A percentile compares a stretch with the other conserved stretches of the same genome.
Evolutionary conservation across 1,139 yeast genomes (phyloP).

Genomic region (Magnusiomyces suaveolens): DNA sequence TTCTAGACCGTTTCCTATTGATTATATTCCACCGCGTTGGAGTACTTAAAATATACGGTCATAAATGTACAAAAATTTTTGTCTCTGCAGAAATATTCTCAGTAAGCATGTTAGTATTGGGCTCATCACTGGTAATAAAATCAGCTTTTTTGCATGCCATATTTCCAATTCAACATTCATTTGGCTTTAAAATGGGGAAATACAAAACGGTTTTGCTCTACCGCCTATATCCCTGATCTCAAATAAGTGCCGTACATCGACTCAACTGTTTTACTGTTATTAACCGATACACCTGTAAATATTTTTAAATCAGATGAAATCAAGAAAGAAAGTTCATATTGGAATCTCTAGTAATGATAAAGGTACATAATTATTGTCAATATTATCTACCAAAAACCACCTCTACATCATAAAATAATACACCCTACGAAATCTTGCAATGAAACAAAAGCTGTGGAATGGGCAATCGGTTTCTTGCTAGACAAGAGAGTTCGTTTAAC

Average conservation of each 20-base stretch:
- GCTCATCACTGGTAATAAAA: constrained; percentile 27
- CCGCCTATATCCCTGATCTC: constrained; percentile 43
- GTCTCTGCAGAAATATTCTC: constrained; percentile 54
- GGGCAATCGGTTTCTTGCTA: too few relatives aligned
- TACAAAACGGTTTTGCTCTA: constrained; percentile 41
- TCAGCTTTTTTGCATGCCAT: constrained; percentile 49
- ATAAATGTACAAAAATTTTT: constrained; percentile 42
- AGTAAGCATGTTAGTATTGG: constrained; percentile 43
- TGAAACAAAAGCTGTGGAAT: too few relatives aligned
- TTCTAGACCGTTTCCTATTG: constrained; percentile 71
- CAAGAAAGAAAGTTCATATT: too few relatives aligned
- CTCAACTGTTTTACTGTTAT: constrained; percentile 62
- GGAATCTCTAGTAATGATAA: too few relatives aligned
- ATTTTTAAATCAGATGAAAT: too few relatives aligned
- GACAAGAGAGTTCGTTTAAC: too few relatives aligned
- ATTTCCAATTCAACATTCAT: constrained; percentile 39
- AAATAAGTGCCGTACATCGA: constrained; percentile 66
- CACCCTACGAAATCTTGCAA: too few relatives aligned
- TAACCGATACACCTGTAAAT: constrained; percentile 64
- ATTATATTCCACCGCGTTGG: constrained; percentile 66
- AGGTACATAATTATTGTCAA: too few relatives aligned
- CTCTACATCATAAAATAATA: too few relatives aligned
- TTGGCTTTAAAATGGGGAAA: constrained; percentile 51
- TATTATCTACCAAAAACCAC: too few relatives aligned
- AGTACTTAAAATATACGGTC: constrained; percentile 69